phyloP scores from a whole-genome alignment of 345 rosid genomes.

The Dovyalis caffra region DNA sequence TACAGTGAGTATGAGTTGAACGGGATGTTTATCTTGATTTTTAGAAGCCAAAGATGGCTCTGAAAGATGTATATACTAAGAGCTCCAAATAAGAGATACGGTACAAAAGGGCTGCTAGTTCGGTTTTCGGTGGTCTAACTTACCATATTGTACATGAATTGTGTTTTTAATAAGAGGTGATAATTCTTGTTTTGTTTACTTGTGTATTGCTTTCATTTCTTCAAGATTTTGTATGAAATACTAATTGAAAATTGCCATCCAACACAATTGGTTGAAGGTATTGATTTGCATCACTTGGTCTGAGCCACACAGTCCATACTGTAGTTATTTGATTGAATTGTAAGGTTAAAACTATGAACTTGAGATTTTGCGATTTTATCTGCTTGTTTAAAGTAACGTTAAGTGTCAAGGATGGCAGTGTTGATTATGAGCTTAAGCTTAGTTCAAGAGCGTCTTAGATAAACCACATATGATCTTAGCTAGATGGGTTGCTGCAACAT shows the following conservation, averaged over 20 bases:
- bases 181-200: neutral
- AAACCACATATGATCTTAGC: too few relatives aligned
- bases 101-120: neutral
- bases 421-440: neutral
- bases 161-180: neutral
- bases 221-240: neutral
- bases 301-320: neutral
- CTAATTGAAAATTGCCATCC: neutral
- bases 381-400: neutral
- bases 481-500: neutral
- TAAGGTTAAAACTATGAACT: neutral
- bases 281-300: neutral
- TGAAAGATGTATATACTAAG: neutral
- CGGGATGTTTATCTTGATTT: neutral
- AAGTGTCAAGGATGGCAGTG: neutral
- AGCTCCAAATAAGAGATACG: neutral
- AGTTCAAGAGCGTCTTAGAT: neutral
- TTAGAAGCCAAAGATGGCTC: too few relatives aligned
- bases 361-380: neutral
- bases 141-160: neutral
- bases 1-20: neutral
- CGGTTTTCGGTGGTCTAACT: neutral
- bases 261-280: neutral
- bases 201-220: neutral
- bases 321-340: neutral